Evolutionary conservation across 306 rosid genomes (phyloP), one percentile per base, ranked within the genome.

Genomic region (Rosa lucieae): DNA sequence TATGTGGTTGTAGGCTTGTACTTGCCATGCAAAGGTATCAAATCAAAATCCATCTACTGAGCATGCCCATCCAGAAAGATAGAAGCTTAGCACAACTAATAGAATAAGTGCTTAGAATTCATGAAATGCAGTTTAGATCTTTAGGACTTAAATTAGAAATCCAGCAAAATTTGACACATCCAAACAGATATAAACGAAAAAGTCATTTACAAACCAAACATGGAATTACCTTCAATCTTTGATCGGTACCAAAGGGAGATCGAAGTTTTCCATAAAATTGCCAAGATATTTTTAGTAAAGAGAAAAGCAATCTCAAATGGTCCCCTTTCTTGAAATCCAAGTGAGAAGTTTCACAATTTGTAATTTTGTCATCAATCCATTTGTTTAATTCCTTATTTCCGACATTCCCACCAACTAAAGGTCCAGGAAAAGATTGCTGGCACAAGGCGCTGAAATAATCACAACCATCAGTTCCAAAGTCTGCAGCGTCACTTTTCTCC

Each of bases 221-320:
- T 21, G 55, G 70, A 78, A 77, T 79, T 90, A 92, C 97, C 86
- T 87, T 89, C 72, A 81, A 79, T 39, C 81, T 37, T 77, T 83
- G 63, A 72, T 90, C 93, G 0, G 86, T 85, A 43, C 95, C n/a
- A 82, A 90, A 90, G 70, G 97, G 92, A 73, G 97, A 92, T 42
- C 93, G 92, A 32, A 92, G 88, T 83, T 89, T 92, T 66, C 97
- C 97, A 79, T 92, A 90, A 78, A 84, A 90, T 74, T 90, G 92
- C 79, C 91, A 87, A 66, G 90, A 86, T 78, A 92, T 87, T 81
- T 89, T 92, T 59, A 92, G 93, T 87, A 92, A 85, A 51, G 93
- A 90, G 72, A 90, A 87, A 78, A 92, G 93, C 84, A 92, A 79
- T 87, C 91, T 89, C 91, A 84, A 77, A 67, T 83, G 86, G 78